A percentile compares a stretch with the other conserved stretches of the same genome.
Evolutionary conservation across 148 eudicot species (phyloP).

Genomic region (Cornus florida): DNA sequence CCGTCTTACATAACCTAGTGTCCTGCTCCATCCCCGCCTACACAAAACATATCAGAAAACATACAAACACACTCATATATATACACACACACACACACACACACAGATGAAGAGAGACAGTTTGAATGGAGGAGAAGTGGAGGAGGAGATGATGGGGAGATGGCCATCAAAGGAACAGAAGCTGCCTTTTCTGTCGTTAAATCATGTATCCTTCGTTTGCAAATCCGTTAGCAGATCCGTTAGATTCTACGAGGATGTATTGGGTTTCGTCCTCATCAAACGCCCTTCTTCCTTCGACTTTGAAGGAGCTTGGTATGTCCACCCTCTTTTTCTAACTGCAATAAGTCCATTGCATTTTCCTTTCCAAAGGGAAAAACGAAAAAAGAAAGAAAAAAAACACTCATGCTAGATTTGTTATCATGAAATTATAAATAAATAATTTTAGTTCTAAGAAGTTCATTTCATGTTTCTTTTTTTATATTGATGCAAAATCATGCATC

Average conservation of each 20-base stretch:
- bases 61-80: too few species aligned
- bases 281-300: constrained; percentile 65
- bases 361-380: too few species aligned
- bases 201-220: constrained; percentile 51
- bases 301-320: constrained; percentile 56
- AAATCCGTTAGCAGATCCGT: constrained; percentile 40
- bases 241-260: constrained; percentile 44
- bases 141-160: background rate
- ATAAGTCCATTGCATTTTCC: background rate
- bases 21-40: too few species aligned
- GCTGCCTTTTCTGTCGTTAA: constrained; percentile 36
- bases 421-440: too few species aligned
- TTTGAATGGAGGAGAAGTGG: background rate
- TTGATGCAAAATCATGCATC: too few species aligned
- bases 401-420: too few species aligned
- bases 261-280: constrained; percentile 50
- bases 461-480: too few species aligned
- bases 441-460: too few species aligned
- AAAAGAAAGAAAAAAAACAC: too few species aligned
- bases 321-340: background rate
- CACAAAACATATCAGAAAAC: too few species aligned
- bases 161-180: background rate
- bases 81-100: background rate
- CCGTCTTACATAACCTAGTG: too few species aligned
- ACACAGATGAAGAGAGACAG: background rate